A percentile compares a stretch with the other conserved stretches of the same genome.
Evolutionary conservation across 768 basidiomycete genomes (phyloP).

Genomic region (Dacryopinax primogenitus): DNA sequence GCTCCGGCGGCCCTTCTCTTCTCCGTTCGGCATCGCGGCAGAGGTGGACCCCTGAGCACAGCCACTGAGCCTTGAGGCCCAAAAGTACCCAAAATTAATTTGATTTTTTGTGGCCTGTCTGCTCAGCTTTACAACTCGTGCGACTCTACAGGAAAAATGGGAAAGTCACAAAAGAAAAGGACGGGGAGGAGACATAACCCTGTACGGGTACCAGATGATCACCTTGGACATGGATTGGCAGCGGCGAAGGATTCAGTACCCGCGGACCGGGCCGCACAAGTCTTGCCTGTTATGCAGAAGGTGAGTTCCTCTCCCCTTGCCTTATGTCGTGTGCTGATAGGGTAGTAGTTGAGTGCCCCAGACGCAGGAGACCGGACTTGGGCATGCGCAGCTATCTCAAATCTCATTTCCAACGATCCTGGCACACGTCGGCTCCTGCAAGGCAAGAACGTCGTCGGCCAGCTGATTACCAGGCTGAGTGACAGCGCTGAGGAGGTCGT

Average conservation of each 20-base stretch:
- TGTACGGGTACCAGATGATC: slow-evolving; percentile 83
- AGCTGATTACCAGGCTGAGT: slow-evolving; percentile 71
- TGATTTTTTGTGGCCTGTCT: neutral
- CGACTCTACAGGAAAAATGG: slow-evolving; percentile 49
- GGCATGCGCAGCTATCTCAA: slow-evolving; percentile 94
- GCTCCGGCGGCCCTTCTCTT: neutral
- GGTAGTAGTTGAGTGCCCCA: slow-evolving; percentile 52
- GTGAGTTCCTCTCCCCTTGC: slow-evolving; percentile 30
- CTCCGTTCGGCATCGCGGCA: neutral
- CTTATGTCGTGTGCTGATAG: slow-evolving; percentile 2
- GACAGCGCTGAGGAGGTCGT: slow-evolving; percentile 85
- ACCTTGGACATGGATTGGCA: slow-evolving; percentile 70
- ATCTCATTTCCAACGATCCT: slow-evolving; percentile 88
- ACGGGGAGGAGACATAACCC: slow-evolving; percentile 82
- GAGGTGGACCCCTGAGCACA: neutral
- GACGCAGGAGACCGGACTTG: slow-evolving; percentile 78
- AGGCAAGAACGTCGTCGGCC: slow-evolving; percentile 79
- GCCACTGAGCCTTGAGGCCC: too few relatives aligned
- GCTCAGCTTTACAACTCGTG: too few relatives aligned
- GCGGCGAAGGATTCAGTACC: slow-evolving; percentile 26
- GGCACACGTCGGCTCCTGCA: slow-evolving; percentile 81
- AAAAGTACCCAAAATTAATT: slow-evolving; percentile 10
- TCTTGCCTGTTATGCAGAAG: slow-evolving; percentile 84
- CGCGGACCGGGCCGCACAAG: slow-evolving; percentile 39
- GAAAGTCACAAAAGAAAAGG: slow-evolving; percentile 84